These are phyloP conservation scores for Chrysoporthe austroafricana DNA, from an alignment of 2,329 filamentous ascomycete species.

Conservation along the genomic window DNA sequence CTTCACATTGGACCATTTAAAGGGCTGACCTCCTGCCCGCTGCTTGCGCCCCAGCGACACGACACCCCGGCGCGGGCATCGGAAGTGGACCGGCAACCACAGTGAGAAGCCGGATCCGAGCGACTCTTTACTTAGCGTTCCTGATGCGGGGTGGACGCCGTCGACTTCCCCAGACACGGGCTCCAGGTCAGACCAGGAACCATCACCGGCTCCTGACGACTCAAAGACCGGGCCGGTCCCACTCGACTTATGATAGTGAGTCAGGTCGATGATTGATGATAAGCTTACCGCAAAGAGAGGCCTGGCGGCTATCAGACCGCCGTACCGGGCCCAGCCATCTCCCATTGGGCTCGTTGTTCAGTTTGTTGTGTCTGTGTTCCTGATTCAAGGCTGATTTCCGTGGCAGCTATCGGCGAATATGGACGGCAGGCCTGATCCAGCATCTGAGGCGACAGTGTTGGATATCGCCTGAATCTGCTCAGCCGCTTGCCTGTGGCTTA, in stretches of 20 bases:
- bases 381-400: background rate
- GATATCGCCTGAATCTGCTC: background rate
- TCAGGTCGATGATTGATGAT: conserved; percentile 16
- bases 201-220: background rate
- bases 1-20: background rate
- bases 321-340: background rate
- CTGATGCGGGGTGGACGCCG: conserved; percentile 4
- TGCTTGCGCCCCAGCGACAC: background rate
- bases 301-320: background rate
- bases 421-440: background rate
- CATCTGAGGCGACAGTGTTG: background rate
- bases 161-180: background rate
- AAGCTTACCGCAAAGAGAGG: background rate
- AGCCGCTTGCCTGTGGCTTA: background rate
- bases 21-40: too few relatives aligned
- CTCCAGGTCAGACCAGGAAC: too few relatives aligned
- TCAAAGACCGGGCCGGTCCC: conserved; percentile 12
- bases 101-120: background rate
- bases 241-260: background rate
- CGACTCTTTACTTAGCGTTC: background rate
- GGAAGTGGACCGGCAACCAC: conserved; percentile 5
- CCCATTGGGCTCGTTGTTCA: background rate
- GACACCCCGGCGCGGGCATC: background rate
- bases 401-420: background rate
- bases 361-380: background rate